Conservation (phyloP, 768 basidiomycete genomes). For the Panellus pusillus region DNA sequence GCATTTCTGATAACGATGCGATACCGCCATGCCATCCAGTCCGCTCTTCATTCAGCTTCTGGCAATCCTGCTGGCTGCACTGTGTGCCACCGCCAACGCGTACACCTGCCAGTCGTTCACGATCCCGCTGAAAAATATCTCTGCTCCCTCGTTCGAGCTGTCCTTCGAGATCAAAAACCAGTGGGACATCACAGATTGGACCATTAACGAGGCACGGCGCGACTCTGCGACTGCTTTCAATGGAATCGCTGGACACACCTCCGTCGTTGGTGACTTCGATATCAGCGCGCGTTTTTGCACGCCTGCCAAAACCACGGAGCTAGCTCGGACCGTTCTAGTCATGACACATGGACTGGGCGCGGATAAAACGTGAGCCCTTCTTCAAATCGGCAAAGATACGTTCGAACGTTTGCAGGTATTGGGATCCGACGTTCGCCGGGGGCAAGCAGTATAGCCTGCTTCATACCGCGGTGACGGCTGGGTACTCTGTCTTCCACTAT, state of each 20-base stretch:
- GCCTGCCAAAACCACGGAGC: neutral
- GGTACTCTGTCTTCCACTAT: constrained; percentile 12
- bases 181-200: constrained; percentile 13
- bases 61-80: too few species aligned
- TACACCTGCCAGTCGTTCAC: constrained; percentile 9
- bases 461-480: constrained; percentile 4
- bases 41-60: too few species aligned
- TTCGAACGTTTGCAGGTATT: constrained; percentile 1
- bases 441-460: constrained; percentile 9
- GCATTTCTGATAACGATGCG: too few species aligned
- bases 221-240: constrained; percentile 15
- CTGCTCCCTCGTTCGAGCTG: constrained; percentile 5
- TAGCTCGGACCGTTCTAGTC: constrained; percentile 6
- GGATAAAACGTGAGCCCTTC: constrained; percentile 4
- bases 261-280: constrained; percentile 1
- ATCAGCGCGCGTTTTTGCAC: constrained; percentile 16
- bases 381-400: neutral
- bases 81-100: too few species aligned
- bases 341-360: constrained; percentile 16
- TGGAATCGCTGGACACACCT: constrained; percentile 3
- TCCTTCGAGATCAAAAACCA: constrained; percentile 11
- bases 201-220: constrained; percentile 11
- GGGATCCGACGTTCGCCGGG: constrained; percentile 11
- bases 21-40: too few species aligned
- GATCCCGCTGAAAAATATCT: constrained; percentile 9